These are phyloP conservation scores for Cryphonectria carpinicola DNA, from an alignment of 2,329 filamentous ascomycete genomes.

Conservation along the genomic window DNA sequence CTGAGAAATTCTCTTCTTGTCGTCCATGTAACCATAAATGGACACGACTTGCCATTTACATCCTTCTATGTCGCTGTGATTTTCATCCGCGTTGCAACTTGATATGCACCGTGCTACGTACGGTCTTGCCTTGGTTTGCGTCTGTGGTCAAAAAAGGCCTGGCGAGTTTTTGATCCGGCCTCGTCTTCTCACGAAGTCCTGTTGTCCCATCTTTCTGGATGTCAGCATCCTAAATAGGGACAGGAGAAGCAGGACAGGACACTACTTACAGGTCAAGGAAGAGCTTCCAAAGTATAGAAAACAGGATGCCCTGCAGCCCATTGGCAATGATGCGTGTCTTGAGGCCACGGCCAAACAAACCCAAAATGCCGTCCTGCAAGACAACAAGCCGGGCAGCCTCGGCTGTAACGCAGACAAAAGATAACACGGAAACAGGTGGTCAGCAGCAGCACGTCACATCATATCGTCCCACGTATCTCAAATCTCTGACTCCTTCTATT, in stretches of 20 bases:
- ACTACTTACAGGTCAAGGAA: conserved; percentile 51
- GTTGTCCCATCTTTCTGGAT: conserved; percentile 17
- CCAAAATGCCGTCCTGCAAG: conserved; percentile 45
- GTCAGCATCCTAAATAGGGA: background rate
- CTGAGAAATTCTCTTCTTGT: background rate
- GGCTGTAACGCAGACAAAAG: conserved; percentile 34
- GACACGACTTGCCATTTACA: background rate
- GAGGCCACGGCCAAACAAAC: conserved; percentile 50
- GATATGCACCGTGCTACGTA: background rate
- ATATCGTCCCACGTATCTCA: background rate
- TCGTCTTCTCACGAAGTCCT: conserved; percentile 11
- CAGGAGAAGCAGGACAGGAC: too few species aligned
- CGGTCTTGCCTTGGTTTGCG: background rate
- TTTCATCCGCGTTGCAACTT: background rate
- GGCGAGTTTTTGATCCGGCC: background rate
- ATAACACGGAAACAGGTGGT: background rate
- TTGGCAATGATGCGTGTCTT: conserved; percentile 53
- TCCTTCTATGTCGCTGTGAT: background rate
- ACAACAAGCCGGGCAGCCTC: conserved; percentile 48
- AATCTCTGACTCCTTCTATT: background rate
- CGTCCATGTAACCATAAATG: background rate
- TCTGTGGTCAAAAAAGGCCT: background rate
- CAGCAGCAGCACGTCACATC: background rate
- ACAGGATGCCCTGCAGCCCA: conserved; percentile 50
- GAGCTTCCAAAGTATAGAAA: conserved; percentile 54